Base-by-base conservation (phyloP, 352 stramenopile genomes). In the Globisporangium canariense region DNA sequence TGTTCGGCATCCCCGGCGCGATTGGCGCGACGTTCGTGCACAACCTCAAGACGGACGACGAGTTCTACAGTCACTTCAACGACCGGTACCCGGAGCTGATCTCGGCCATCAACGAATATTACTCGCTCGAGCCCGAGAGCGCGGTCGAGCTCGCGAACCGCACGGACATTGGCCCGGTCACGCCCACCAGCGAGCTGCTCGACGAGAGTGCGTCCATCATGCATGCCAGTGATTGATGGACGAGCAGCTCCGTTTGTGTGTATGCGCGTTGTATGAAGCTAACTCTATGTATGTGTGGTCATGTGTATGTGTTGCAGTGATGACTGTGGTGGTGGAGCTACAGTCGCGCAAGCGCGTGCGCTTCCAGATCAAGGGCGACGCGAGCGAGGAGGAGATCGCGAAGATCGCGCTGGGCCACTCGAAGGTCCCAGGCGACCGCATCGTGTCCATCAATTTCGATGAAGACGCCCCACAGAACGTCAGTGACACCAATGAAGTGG, bases 41-140 rank as follows among this genome's bases (percentile, higher is more conserved):
- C 77, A 94, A 94, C 66, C 70, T 94, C 45, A 78, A 88, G 72
- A 78, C 75, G 10, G 86, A 94, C 69, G 79, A 91, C 64, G 80
- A 88, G 59, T 94, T 94, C 67, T 91, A 91, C 72, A 81, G 73
- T 67, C 81, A 94, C 62, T 94, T 94, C 59, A 89, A 86, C 50
- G 79, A 87, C 63, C 83, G 86, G 13, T 94, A 93, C 72, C 86
- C 86, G 14, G 82, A 94, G 5, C 57, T 94, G 2, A 80, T 94
- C 30, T 75, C 77, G 13, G 63, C 68, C 9, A 87, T 94, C 57
- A 79, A 91, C 62, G 65, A 77, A 51, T 89, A 88, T 64, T 68
- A 90, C 20, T 74, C 80, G 56, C 69, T 94, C 28, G 81, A 85
- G 50, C 50, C 60, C 11, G 79, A 87, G 66, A 55, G 60, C 45